These are phyloP conservation scores for Pistacia vera DNA, from an alignment of 345 rosid species.

Conservation along the genomic window DNA sequence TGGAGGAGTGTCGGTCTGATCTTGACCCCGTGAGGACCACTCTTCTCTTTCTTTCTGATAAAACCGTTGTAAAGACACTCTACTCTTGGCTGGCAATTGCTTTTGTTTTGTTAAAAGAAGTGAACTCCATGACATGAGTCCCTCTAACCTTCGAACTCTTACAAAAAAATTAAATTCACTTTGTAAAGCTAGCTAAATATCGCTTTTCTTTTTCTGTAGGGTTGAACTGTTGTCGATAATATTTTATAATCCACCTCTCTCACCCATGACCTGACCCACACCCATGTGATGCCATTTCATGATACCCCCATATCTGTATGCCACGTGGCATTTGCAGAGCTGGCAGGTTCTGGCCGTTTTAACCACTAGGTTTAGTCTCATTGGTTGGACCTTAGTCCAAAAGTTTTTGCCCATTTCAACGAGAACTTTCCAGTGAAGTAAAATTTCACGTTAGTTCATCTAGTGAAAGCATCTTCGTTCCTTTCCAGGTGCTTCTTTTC, in stretches of 20 bases:
- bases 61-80: background rate
- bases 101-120: constrained; percentile 34
- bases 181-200: background rate
- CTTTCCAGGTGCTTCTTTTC: background rate
- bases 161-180: background rate
- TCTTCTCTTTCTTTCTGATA: background rate
- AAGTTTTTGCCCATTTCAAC: constrained; percentile 4
- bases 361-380: background rate
- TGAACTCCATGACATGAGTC: background rate
- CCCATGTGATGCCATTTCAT: constrained; percentile 30
- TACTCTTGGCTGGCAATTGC: background rate
- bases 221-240: too few relatives aligned
- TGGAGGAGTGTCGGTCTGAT: background rate
- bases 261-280: background rate
- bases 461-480: constrained; percentile 5
- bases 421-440: constrained; percentile 7
- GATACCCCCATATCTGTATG: background rate
- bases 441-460: background rate
- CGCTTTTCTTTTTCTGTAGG: background rate
- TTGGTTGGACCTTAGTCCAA: constrained; percentile 31
- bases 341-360: background rate
- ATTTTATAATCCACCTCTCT: too few relatives aligned
- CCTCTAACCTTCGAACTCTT: background rate
- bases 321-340: constrained; percentile 16
- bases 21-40: background rate